Base-by-base conservation (phyloP, 169 alveolate genomes). In the Toxoplasma gondii region DNA sequence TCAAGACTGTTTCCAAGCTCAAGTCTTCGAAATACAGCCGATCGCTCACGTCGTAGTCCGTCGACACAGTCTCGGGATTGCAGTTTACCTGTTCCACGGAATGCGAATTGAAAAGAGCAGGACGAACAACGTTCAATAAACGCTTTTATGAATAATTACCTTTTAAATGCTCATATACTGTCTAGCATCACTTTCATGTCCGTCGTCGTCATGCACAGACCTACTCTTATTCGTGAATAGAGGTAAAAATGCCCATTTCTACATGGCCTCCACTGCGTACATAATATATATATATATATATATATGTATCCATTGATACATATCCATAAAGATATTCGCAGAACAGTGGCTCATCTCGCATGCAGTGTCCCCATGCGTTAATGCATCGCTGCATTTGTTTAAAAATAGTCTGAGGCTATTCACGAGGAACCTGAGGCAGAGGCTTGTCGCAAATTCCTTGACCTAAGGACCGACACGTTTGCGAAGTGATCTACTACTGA, bases 1-100 rank as follows among this genome's bases (percentile, higher is more conserved):
- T 97, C 88, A 96, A 92, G n/a, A 97, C 96, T 29, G 95, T 95
- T 92, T 97, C 98, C 64, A 96, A 87, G 27, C 98, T 95, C 34
- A 97, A 92, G 94, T 97, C 98, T 88, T 97, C 98, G 95, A 97
- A 97, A 92, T 97, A 97, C 45, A 97, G 96, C 41, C 98, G 92
- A 95, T 97, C 98, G 91, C 98, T 95, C 91, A 97, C 98, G 94
- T 98, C 99, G 96, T 94, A 98, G 92, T 98, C 99, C 34, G 99
- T 98, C 39, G 98, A 97, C 29, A 98, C 99, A 5, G 99, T 98
- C 95, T 98, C 99, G 10, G 99, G 99, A 91, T 98, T 98, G 96
- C 99, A 98, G 93, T 98, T 98, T 92, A 98, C 98, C 70, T 97
- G 96, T 24, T 29, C 19, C 17, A 82, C 43, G 69, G 4, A 38